Evolutionary conservation across 2,329 filamentous ascomycete species (phyloP).

Genomic region (Exophiala aquamarina): DNA sequence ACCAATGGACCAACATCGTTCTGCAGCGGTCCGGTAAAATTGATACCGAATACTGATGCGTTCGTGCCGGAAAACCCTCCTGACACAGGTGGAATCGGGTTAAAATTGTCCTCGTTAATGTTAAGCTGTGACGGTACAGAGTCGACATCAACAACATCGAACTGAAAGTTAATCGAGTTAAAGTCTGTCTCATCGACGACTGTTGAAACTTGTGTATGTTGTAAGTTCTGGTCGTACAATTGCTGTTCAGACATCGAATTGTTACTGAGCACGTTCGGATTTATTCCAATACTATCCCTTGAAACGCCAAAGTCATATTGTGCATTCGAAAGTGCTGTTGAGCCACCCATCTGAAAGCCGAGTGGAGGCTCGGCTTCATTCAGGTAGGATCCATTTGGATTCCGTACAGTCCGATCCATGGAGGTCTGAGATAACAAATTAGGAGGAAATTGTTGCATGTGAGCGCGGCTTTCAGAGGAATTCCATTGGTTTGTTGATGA

Average conservation of each 20-base stretch:
- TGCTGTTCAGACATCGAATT: no score
- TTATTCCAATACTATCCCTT: no score
- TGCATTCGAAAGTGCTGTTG: background rate
- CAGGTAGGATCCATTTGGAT: conserved; percentile 1
- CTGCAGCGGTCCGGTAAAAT: conserved; percentile 12
- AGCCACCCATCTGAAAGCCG: conserved; percentile 8
- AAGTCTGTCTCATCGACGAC: no score
- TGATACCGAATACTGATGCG: background rate
- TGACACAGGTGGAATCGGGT: no score
- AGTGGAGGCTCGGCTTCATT: conserved; percentile 1
- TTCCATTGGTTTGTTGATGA: conserved; percentile 8
- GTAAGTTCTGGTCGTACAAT: no score
- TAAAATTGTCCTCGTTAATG: no score
- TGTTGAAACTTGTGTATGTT: no score
- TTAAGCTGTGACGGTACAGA: no score
- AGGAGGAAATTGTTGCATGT: conserved; percentile 7
- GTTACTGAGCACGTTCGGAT: no score
- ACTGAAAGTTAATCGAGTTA: no score
- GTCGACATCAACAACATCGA: no score
- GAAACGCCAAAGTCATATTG: no score
- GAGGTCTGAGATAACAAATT: background rate
- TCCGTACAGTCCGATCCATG: background rate
- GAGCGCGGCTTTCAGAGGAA: background rate
- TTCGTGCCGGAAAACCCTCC: background rate
- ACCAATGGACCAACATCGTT: conserved; percentile 19